Evolutionary conservation across 169 alveolate genomes (phyloP).

Genomic region (Plasmodium knowlesi): DNA sequence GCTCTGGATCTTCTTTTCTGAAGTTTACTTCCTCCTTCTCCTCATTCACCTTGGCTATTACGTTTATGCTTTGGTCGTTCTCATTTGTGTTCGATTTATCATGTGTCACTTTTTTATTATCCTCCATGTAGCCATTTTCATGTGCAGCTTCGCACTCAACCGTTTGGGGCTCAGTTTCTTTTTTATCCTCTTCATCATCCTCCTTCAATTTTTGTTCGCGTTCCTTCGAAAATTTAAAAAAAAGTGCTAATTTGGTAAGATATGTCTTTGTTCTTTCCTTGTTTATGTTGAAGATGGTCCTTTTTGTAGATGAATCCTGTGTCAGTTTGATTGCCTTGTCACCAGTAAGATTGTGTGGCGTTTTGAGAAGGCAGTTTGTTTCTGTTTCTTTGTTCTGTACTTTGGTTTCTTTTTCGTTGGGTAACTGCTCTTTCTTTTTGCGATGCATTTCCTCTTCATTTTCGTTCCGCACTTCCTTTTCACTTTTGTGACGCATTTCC

Average conservation of each 20-base stretch:
- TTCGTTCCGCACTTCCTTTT: not conserved
- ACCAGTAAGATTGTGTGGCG: not conserved
- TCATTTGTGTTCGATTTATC: not conserved
- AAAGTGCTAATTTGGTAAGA: conserved; percentile 20
- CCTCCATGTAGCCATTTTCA: not conserved
- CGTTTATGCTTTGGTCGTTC: not conserved
- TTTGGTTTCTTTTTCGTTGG: not conserved
- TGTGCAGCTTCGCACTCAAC: not conserved
- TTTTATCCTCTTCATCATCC: not conserved
- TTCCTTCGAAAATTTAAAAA: conserved; percentile 12
- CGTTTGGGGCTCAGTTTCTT: not conserved
- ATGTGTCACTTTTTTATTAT: not conserved
- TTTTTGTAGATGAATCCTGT: not conserved
- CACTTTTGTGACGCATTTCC: not conserved
- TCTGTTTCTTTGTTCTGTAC: not conserved
- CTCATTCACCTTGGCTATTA: not conserved
- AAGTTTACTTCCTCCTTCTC: not conserved
- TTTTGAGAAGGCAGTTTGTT: not conserved
- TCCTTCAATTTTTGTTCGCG: not conserved
- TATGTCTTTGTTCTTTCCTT: conserved; percentile 24
- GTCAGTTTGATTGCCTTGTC: not conserved
- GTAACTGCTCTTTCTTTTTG: not conserved
- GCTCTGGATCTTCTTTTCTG: not conserved
- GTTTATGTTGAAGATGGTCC: not conserved
- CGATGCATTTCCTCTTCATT: not conserved